Conservation (phyloP, 768 basidiomycete species). For the Dioszegia aurantiaca region DNA sequence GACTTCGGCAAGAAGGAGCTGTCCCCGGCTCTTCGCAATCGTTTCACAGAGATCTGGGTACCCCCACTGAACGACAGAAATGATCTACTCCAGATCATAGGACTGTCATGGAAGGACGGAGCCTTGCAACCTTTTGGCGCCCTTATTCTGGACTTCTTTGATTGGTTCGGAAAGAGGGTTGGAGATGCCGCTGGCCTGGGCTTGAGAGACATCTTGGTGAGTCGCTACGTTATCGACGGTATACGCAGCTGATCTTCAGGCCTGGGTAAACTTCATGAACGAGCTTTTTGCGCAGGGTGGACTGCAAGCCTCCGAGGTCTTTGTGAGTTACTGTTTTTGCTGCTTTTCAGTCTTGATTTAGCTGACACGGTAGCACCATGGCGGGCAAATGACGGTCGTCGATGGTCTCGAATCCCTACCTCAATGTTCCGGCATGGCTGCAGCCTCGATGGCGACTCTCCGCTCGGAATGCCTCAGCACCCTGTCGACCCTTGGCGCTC, state of each 20-base stretch:
- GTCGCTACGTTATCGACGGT: constrained; percentile 18
- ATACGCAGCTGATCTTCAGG: constrained; percentile 57
- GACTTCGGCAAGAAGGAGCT: constrained; percentile 99
- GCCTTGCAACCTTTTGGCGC: constrained; percentile 61
- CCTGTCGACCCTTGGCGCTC: constrained; percentile 52
- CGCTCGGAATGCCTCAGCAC: constrained; percentile 61
- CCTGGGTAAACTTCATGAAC: constrained; percentile 90
- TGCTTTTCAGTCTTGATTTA: too few species aligned
- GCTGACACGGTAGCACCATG: constrained; percentile 67
- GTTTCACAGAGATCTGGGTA: constrained; percentile 99
- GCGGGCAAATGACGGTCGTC: constrained; percentile 84
- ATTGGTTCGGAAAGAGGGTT: constrained; percentile 69
- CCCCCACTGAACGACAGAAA: constrained; percentile 69
- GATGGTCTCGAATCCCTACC: constrained; percentile 82
- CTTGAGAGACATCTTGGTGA: constrained; percentile 81
- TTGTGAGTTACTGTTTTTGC: too few species aligned
- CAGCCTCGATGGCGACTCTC: constrained; percentile 61
- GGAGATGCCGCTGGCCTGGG: constrained; percentile 63
- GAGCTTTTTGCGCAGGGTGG: constrained; percentile 53
- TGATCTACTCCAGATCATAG: constrained; percentile 77
- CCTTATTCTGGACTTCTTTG: constrained; percentile 69
- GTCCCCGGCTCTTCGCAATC: constrained; percentile 91
- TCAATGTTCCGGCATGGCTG: constrained; percentile 66
- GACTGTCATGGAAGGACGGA: constrained; percentile 64
- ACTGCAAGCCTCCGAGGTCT: constrained; percentile 22